Conservation (phyloP, 1,284 basidiomycete species). For the Cutaneotrichosporon cavernicola region DNA sequence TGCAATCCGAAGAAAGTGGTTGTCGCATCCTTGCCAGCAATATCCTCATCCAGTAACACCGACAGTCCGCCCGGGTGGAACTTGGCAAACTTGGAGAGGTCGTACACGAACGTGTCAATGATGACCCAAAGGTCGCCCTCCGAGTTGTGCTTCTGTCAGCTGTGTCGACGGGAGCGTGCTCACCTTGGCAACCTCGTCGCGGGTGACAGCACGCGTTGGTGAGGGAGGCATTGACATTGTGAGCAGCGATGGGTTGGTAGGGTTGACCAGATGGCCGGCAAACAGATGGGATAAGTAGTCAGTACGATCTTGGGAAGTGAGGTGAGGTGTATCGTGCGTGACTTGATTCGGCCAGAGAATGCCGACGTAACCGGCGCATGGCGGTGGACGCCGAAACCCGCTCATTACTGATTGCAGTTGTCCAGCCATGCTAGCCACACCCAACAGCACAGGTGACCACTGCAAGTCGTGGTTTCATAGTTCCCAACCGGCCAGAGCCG, state of each 20-base stretch:
- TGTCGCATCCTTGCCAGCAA: constrained; percentile 82
- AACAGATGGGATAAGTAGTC: neutral
- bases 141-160: constrained; percentile 64
- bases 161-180: constrained; percentile 9
- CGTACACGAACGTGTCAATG: constrained; percentile 79
- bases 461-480: too few relatives aligned
- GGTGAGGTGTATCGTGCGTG: neutral
- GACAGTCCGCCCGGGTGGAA: constrained; percentile 79
- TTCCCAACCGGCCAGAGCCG: too few relatives aligned
- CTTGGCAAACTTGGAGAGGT: constrained; percentile 70
- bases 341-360: neutral
- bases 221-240: constrained; percentile 32
- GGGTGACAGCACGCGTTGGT: constrained; percentile 24
- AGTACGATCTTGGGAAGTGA: neutral
- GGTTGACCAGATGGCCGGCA: neutral
- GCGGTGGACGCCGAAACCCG: constrained; percentile 1
- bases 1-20: constrained; percentile 82
- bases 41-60: constrained; percentile 71
- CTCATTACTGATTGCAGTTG: neutral
- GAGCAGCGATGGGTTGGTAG: neutral
- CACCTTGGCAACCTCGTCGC: constrained; percentile 54
- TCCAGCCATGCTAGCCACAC: too few relatives aligned
- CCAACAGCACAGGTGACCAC: too few relatives aligned
- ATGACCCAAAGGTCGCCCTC: constrained; percentile 76
- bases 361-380: neutral